phyloP scores from a whole-genome alignment of 331 rosid species.

The Telfairia occidentalis region DNA sequence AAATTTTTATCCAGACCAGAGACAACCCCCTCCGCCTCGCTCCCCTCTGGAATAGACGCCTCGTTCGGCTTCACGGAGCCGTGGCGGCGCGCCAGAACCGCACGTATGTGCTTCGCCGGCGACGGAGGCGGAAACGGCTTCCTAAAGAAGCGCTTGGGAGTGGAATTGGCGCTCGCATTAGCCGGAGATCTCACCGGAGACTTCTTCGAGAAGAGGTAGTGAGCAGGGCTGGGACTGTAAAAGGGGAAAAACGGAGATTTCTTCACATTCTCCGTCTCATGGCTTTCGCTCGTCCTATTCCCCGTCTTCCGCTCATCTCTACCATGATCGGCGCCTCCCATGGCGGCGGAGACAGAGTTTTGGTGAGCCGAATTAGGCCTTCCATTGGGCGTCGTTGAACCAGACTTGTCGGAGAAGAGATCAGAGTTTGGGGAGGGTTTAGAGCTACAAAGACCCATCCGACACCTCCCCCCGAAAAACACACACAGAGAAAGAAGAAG shows the following conservation, averaged over 20 bases:
- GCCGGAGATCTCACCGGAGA: slow-evolving; percentile 74
- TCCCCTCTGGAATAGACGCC: slow-evolving; percentile 55
- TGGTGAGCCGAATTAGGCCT: slow-evolving; percentile 10
- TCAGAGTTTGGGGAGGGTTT: slow-evolving; percentile 34
- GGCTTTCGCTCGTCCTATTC: background rate
- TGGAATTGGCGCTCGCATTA: slow-evolving; percentile 33
- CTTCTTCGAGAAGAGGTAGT: slow-evolving; percentile 56
- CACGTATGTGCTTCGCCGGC: slow-evolving; percentile 81
- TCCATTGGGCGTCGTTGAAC: slow-evolving; percentile 17
- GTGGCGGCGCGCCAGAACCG: slow-evolving; percentile 61
- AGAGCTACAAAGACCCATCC: slow-evolving; percentile 82
- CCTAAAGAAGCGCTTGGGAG: slow-evolving; percentile 53
- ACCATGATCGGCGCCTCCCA: slow-evolving; percentile 19
- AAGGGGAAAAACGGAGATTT: slow-evolving; percentile 63
- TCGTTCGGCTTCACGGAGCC: slow-evolving; percentile 74
- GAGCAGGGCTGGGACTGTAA: slow-evolving; percentile 79
- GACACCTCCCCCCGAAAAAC: background rate
- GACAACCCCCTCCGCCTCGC: slow-evolving; percentile 43
- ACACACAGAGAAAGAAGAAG: background rate
- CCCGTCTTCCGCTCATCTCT: background rate
- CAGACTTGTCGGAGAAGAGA: slow-evolving; percentile 18
- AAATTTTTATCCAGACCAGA: slow-evolving; percentile 73
- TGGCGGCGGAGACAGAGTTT: slow-evolving; percentile 7
- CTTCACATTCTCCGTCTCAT: slow-evolving; percentile 32
- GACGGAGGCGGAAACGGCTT: slow-evolving; percentile 75